Evolutionary conservation across 163 green algal genomes (phyloP), one percentile per base, ranked within the genome.

Genomic region (Chlamydomonas reinhardtii): DNA sequence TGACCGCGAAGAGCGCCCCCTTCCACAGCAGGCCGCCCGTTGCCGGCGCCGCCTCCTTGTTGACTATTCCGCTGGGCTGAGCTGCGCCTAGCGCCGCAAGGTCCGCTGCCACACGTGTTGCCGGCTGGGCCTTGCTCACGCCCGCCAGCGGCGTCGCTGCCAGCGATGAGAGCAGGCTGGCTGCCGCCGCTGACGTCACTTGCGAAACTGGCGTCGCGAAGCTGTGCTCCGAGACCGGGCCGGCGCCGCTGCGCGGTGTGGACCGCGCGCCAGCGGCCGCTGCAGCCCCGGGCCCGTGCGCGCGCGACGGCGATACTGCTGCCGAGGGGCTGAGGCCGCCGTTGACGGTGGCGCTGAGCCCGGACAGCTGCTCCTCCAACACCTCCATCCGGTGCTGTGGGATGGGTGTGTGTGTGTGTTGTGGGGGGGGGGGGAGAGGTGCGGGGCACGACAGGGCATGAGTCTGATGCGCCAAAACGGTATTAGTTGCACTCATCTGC

Each of bases 311-410:
- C 31, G 31, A 14, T 24, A 31, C 19, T 0, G 52, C 68, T 4
- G 68, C 52, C 29, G 78, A 25, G 31, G 78, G 78, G 48, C 79
- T 85, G 48, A 16, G 29, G 24, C 54, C 52, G 32, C 52, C 52
- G 4, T 34, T 22, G 19, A 72, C 24, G 34, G 32, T 32, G 25
- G 71, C 39, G 0, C 66, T 32, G 24, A 87, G 20, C 0, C 70
- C 56, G 8, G 56, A 52, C 15, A 87, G 25, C 59, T 87, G 81
- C 56, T 87, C 81, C 59, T 87, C 81, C 71, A 80, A n/a, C 4
- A 87, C 81, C 59, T 87, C 81, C 15, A 87, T 37, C 17, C 81
- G 70, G 39, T 87, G 81, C 80, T 86, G 80, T 34, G 73, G 25
- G 15, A 48, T 48, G n/a, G n/a, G 8, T 48, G 5, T 5, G 39